phyloP scores from a whole-genome alignment of 441 rosid genomes.

The Adansonia rubrostipa region DNA sequence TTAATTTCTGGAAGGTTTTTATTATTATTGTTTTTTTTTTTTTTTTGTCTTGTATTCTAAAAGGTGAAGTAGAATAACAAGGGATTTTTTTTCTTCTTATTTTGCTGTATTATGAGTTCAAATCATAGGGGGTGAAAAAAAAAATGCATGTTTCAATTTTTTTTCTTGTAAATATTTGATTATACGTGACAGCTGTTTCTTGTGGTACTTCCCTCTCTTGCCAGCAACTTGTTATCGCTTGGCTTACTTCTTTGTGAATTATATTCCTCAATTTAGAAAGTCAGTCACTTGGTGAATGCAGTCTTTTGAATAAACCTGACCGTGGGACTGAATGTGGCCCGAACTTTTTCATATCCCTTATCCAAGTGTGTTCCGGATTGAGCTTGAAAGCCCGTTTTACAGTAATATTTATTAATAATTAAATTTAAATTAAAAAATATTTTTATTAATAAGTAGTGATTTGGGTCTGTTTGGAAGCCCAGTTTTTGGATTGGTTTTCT shows the following conservation, averaged over 20 bases:
- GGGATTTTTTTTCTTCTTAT: neutral
- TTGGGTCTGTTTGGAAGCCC: no score
- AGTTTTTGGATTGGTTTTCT: no score
- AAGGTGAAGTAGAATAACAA: conserved; percentile 37
- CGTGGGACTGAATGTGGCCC: no score
- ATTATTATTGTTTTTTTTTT: no score
- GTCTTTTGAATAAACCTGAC: no score
- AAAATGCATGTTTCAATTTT: neutral
- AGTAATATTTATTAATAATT: no score
- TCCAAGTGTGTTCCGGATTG: no score
- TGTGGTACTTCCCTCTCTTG: neutral
- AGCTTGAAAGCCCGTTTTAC: no score
- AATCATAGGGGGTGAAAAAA: neutral
- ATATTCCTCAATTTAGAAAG: neutral
- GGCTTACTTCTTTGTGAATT: neutral
- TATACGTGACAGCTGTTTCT: neutral
- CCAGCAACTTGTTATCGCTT: neutral
- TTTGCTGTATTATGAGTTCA: conserved; percentile 15
- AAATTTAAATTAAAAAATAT: no score
- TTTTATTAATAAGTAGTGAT: no score
- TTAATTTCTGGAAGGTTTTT: conserved; percentile 28
- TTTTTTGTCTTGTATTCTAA: conserved; percentile 29
- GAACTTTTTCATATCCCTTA: no score
- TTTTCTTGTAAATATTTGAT: neutral
- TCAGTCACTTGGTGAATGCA: neutral